phyloP scores from a whole-genome alignment of 148 eudicot genomes.

The Euryodendron excelsum region DNA sequence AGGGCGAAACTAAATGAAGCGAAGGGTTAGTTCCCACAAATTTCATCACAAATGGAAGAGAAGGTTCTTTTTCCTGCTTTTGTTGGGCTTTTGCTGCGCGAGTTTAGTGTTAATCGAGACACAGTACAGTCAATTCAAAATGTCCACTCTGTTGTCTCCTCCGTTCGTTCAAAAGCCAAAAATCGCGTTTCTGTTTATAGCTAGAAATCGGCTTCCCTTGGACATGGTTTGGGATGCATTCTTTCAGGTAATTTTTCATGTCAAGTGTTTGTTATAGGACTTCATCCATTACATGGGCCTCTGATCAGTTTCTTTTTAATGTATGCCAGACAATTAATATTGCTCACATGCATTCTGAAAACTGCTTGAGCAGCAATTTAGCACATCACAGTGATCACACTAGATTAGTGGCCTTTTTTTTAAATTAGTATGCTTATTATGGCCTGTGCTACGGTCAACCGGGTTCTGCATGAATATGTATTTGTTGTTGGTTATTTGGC shows the following conservation, averaged over 20 bases:
- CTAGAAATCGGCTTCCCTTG: slow-evolving; percentile 79
- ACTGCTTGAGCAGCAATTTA: not conserved
- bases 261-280: not conserved
- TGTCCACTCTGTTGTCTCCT: slow-evolving; percentile 24
- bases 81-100: slow-evolving; percentile 49
- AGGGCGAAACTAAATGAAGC: slow-evolving; percentile 36
- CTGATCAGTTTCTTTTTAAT: not conserved
- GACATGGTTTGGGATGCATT: slow-evolving; percentile 88
- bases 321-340: not conserved
- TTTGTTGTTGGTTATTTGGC: not conserved
- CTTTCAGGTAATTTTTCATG: slow-evolving; percentile 52
- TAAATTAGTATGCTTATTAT: not conserved
- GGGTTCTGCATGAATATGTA: not conserved
- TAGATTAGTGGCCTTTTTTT: not conserved
- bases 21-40: slow-evolving; percentile 46
- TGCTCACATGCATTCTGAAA: not conserved
- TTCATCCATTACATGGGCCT: not conserved
- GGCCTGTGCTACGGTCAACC: not conserved
- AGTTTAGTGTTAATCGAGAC: slow-evolving; percentile 49
- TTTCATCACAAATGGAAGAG: slow-evolving; percentile 51
- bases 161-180: slow-evolving; percentile 48
- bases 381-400: not conserved
- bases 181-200: slow-evolving; percentile 80
- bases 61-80: slow-evolving; percentile 30
- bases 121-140: slow-evolving; percentile 32